Percentiles rank a stretch among this genome's conserved stretches.
phyloP scores from a whole-genome alignment of 139 green algal species.

The Picochlorum sp. region DNA sequence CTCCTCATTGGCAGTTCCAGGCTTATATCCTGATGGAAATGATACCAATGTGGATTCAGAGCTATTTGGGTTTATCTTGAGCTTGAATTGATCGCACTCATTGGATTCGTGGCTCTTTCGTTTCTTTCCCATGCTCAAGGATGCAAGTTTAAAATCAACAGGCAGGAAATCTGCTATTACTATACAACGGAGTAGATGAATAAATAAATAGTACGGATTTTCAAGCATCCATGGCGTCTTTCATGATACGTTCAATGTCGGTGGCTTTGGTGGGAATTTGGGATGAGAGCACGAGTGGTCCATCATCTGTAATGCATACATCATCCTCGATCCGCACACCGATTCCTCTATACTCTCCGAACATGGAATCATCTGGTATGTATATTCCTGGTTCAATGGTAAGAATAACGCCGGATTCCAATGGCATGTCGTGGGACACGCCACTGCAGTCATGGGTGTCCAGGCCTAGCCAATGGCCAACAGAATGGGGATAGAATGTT shows the following conservation, averaged over 20 bases:
- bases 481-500: slow-evolving; percentile 63
- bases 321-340: slow-evolving; percentile 76
- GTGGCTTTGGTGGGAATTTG: slow-evolving; percentile 19
- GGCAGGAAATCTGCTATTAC: too few species aligned
- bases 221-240: neutral
- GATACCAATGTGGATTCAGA: slow-evolving; percentile 15
- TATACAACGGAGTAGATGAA: too few species aligned
- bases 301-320: slow-evolving; percentile 25
- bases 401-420: slow-evolving; percentile 55
- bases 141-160: too few species aligned
- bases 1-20: slow-evolving; percentile 3
- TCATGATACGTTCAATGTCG: slow-evolving; percentile 30
- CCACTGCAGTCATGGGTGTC: slow-evolving; percentile 71
- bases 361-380: slow-evolving; percentile 52
- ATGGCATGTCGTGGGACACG: slow-evolving; percentile 39
- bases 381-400: slow-evolving; percentile 83
- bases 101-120: slow-evolving; percentile 1
- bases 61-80: slow-evolving; percentile 1
- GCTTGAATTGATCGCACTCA: neutral
- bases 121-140: slow-evolving; percentile 15
- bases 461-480: slow-evolving; percentile 65
- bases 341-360: slow-evolving; percentile 41
- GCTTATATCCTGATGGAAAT: slow-evolving; percentile 26
- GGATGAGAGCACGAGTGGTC: slow-evolving; percentile 27
- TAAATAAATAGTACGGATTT: neutral